These are phyloP conservation scores for Aristolochia fimbriata DNA, from an alignment of 164 flowering plant genomes.

Conservation along the genomic window DNA sequence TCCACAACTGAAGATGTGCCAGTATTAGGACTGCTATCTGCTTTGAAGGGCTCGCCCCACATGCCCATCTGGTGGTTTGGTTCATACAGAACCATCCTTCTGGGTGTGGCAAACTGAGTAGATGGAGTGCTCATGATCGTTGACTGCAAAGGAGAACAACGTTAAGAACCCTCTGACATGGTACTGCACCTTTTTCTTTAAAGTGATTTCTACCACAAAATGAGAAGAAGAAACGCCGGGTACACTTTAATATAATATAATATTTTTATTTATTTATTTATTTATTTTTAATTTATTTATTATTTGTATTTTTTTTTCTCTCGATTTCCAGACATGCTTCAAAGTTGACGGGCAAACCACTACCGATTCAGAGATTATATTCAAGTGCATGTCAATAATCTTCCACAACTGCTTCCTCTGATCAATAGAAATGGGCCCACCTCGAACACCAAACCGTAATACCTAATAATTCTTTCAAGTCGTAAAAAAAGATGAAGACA, in stretches of 20 bases:
- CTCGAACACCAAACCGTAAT: no score
- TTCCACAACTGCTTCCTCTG: no score
- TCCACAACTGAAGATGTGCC: constrained; percentile 33
- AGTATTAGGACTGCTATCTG: constrained; percentile 33
- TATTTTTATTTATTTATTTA: no score
- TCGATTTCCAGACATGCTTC: no score
- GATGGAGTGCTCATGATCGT: constrained; percentile 61
- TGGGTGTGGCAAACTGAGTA: constrained; percentile 55
- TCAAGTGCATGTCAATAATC: neutral
- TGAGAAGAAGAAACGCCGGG: no score
- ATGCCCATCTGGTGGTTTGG: constrained; percentile 56
- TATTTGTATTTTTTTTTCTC: no score
- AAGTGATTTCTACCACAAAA: neutral
- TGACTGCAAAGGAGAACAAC: constrained; percentile 9
- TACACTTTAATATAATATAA: no score
- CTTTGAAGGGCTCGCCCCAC: constrained; percentile 67
- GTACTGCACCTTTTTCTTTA: neutral
- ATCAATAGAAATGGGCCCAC: no score
- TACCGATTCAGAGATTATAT: neutral
- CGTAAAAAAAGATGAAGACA: no score
- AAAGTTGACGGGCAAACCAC: neutral
- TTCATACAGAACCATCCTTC: constrained; percentile 65
- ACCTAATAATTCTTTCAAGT: no score
- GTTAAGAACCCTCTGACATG: neutral
- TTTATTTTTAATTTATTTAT: no score